Percentiles rank a stretch among this genome's conserved stretches.
Evolutionary conservation across 768 basidiomycete species (phyloP).

Genomic region (Nidularia pulvinata): DNA sequence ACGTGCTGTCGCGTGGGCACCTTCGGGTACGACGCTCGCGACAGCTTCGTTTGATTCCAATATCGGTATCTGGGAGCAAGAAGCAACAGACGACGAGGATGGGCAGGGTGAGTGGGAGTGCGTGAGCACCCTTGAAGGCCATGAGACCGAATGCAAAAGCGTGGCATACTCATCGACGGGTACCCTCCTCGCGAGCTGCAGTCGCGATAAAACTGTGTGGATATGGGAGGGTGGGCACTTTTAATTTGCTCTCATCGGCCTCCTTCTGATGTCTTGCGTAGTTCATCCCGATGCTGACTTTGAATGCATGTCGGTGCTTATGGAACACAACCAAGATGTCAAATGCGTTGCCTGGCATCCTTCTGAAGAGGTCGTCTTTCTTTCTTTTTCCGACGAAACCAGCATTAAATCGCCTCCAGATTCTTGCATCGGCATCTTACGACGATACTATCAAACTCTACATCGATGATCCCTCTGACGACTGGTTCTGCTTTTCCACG

Average conservation of each 20-base stretch:
- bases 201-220: conserved; percentile 98
- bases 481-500: conserved; percentile 90
- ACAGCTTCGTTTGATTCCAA: conserved; percentile 95
- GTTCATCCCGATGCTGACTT: conserved; percentile 93
- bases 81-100: conserved; percentile 32
- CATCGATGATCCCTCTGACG: conserved; percentile 90
- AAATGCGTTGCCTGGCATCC: conserved; percentile 97
- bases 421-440: conserved; percentile 95
- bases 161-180: conserved; percentile 83
- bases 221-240: conserved; percentile 85
- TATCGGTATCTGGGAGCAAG: conserved; percentile 89
- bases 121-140: conserved; percentile 84
- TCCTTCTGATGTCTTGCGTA: conserved; percentile 21
- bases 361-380: conserved; percentile 74
- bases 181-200: conserved; percentile 88
- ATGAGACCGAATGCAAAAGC: conserved; percentile 96
- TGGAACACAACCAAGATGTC: conserved; percentile 98
- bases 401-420: conserved; percentile 41
- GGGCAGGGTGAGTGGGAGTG: conserved; percentile 83
- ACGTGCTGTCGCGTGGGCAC: conserved; percentile 85
- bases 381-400: conserved; percentile 8
- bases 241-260: not conserved
- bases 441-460: conserved; percentile 96
- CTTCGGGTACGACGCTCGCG: conserved; percentile 83
- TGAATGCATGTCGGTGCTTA: conserved; percentile 92